Percentiles rank a stretch among this genome's conserved stretches.
phyloP scores from a whole-genome alignment of 345 rosid genomes.

The Rubroshorea leprosula region DNA sequence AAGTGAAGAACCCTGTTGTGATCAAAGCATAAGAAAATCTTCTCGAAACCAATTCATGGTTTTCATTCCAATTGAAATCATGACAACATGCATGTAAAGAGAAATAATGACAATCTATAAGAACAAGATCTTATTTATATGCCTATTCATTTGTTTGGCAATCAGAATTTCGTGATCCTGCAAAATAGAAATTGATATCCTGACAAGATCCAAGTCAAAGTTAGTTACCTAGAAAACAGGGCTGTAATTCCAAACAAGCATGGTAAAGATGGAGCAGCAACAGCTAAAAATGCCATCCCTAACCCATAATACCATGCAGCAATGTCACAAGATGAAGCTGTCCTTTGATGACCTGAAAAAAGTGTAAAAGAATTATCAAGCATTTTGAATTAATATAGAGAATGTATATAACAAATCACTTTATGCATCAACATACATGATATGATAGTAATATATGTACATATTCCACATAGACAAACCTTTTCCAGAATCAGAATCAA shows the following conservation, averaged over 20 bases:
- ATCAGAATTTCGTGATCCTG: too few species aligned
- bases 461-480: constrained; percentile 31
- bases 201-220: constrained; percentile 5
- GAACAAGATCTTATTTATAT: too few species aligned
- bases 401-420: not conserved
- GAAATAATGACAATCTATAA: too few species aligned
- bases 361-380: constrained; percentile 8
- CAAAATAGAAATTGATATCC: not conserved
- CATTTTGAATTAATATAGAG: not conserved
- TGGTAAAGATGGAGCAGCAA: constrained; percentile 63
- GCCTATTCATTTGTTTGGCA: too few species aligned
- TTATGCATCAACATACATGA: not conserved
- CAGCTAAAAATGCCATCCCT: constrained; percentile 67
- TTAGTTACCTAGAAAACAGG: constrained; percentile 60
- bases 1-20: not conserved
- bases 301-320: constrained; percentile 59
- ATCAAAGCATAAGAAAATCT: too few species aligned
- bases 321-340: constrained; percentile 43
- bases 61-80: too few species aligned
- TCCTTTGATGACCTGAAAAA: constrained; percentile 66
- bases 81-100: too few species aligned
- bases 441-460: not conserved
- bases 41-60: too few species aligned
- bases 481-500: constrained; percentile 65
- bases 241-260: constrained; percentile 75